These are phyloP conservation scores for Tremellales sp. DNA, from an alignment of 1,284 basidiomycete genomes.

Conservation along the genomic window DNA sequence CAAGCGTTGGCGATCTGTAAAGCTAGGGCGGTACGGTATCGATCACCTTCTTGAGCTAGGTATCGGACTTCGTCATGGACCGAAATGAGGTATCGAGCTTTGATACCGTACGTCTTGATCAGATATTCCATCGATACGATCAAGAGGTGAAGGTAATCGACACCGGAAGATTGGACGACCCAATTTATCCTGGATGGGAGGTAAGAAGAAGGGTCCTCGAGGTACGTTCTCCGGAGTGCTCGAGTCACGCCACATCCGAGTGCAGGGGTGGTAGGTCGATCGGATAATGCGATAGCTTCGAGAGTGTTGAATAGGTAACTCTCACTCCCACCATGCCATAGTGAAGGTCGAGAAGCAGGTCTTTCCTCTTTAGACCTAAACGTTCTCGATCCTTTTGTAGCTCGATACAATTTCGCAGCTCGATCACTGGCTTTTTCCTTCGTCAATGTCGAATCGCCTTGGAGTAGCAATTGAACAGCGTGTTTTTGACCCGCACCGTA, in stretches of 20 bases:
- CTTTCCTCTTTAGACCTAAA: conserved; percentile 50
- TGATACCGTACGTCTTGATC: conserved; percentile 72
- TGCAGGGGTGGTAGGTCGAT: conserved; percentile 84
- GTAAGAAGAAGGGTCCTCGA: conserved; percentile 66
- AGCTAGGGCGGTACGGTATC: conserved; percentile 83
- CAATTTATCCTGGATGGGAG: conserved; percentile 98
- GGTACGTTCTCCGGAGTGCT: conserved; percentile 82
- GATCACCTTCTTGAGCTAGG: conserved; percentile 81
- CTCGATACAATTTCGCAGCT: conserved; percentile 82
- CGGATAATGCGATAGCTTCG: conserved; percentile 87
- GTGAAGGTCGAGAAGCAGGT: conserved; percentile 53
- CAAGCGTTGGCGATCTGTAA: conserved; percentile 94
- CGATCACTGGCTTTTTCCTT: conserved; percentile 73
- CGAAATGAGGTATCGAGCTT: conserved; percentile 91
- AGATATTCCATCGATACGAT: conserved; percentile 94
- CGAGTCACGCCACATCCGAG: conserved; percentile 91
- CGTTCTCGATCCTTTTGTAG: conserved; percentile 89
- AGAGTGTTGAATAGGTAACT: conserved; percentile 99
- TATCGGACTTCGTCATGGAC: conserved; percentile 98
- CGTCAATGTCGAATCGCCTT: conserved; percentile 76
- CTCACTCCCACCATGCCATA: conserved; percentile 97
- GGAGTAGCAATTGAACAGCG: conserved; percentile 81
- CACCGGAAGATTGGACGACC: conserved; percentile 98
- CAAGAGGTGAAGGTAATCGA: conserved; percentile 95
- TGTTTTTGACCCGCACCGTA: conserved; percentile 97